Evolutionary conservation across 2,329 filamentous ascomycete genomes (phyloP).

Genomic region (Davidsoniella neocaledoniae): DNA sequence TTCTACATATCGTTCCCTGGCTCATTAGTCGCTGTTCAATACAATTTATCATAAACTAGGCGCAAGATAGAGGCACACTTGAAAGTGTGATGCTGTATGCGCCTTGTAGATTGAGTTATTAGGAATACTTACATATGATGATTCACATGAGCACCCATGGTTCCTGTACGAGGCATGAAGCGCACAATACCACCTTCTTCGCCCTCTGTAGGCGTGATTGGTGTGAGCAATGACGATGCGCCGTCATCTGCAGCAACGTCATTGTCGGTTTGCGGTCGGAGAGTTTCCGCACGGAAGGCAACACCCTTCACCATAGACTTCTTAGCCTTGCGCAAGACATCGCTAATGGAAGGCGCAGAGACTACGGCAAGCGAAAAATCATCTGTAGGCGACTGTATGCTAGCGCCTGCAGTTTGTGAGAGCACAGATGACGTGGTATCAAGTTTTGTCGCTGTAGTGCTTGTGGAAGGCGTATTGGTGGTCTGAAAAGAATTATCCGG

Average conservation of each 20-base stretch:
- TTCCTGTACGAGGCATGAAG: constrained; percentile 57
- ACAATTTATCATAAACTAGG: background rate
- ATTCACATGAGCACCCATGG: constrained; percentile 47
- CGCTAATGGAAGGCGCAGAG: constrained; percentile 20
- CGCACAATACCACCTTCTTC: constrained; percentile 20
- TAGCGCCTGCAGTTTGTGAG: too few species aligned
- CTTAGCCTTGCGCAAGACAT: constrained; percentile 34
- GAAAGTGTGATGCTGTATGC: background rate
- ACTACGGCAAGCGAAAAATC: too few species aligned
- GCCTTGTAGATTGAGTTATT: background rate
- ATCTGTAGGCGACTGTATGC: too few species aligned
- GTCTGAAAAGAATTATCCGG: background rate
- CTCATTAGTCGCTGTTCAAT: constrained; percentile 40
- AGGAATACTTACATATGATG: constrained; percentile 56
- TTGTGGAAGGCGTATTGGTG: constrained; percentile 18
- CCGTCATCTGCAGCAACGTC: background rate
- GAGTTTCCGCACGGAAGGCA: constrained; percentile 29
- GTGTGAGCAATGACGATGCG: background rate
- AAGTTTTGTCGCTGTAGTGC: background rate
- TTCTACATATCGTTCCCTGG: constrained; percentile 74
- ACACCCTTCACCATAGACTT: constrained; percentile 36
- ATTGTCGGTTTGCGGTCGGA: constrained; percentile 16
- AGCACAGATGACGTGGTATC: too few species aligned
- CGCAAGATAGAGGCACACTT: background rate
- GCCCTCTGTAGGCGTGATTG: background rate